These are phyloP conservation scores for Hanseniaspora valbyensis DNA, from an alignment of 805 yeast genomes.

Conservation along the genomic window DNA sequence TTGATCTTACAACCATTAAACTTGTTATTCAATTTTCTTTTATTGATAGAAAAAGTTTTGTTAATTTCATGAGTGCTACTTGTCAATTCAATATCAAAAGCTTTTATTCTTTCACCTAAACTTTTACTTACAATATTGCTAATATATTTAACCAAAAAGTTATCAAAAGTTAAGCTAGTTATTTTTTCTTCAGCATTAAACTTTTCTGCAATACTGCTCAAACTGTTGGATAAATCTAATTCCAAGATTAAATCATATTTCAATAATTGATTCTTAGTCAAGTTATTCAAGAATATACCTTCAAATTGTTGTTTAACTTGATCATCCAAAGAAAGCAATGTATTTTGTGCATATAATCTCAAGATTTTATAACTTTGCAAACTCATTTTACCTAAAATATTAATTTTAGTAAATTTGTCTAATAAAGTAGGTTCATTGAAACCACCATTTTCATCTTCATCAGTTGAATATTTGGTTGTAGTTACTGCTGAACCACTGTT, in stretches of 20 bases:
- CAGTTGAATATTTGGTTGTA: slow-evolving; percentile 15
- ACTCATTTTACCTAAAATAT: slow-evolving; percentile 73
- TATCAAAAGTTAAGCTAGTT: slow-evolving; percentile 57
- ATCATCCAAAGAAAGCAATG: slow-evolving; percentile 61
- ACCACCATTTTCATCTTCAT: slow-evolving; percentile 37
- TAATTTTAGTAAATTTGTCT: slow-evolving; percentile 65
- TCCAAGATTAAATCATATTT: slow-evolving; percentile 51
- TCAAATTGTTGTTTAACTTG: slow-evolving; percentile 75
- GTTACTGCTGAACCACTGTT: not conserved
- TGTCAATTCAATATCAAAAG: slow-evolving; percentile 28
- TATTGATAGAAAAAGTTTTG: slow-evolving; percentile 31
- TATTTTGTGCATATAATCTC: slow-evolving; percentile 54
- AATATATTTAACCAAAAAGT: slow-evolving; percentile 51
- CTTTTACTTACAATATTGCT: slow-evolving; percentile 47
- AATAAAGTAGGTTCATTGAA: slow-evolving; percentile 65
- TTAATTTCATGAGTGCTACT: not conserved
- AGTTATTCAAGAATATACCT: slow-evolving; percentile 56
- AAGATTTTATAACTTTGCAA: slow-evolving; percentile 51
- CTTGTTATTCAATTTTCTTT: slow-evolving; percentile 36
- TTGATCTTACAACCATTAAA: slow-evolving; percentile 43
- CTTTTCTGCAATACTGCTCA: slow-evolving; percentile 30
- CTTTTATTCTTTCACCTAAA: slow-evolving; percentile 38
- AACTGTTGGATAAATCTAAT: slow-evolving; percentile 36
- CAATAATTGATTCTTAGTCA: slow-evolving; percentile 39
- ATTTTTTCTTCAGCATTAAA: slow-evolving; percentile 66